Base-by-base conservation (phyloP, 192 early-diverging fungal genomes). In the Coemansia sp. region DNA sequence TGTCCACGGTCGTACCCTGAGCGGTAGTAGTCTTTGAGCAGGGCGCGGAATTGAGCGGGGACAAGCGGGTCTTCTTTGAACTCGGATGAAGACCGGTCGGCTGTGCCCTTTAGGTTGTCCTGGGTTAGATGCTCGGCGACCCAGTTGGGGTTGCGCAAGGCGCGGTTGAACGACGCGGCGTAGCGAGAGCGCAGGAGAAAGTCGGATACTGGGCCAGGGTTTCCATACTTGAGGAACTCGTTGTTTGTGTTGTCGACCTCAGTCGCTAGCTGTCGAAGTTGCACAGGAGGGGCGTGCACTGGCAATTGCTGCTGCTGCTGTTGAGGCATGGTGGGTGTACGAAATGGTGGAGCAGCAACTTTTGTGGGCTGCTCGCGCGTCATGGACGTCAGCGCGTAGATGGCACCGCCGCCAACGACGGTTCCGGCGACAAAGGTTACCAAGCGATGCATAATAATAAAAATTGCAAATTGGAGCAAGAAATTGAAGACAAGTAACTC, bases 1-100 rank as follows among this genome's bases (percentile, higher is more conserved):
- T 98, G 96, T 29, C 95, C 96, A 46, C 96, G 90, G 85, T 97
- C 95, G 82, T 91, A 96, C 18, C 93, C 92, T 13, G 90, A 90
- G 22, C 87, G 78, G 66, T 87, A 79, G 78, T 97, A 98, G 84
- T 98, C 95, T 22, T 78, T 67, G 44, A 96, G 83, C 34, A 84
- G 86, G 4, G 93, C 91, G 60, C 93, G 88, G 82, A 93, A 98
- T 36, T 80, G 79, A 11, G 71, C 67, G 16, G 95, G 95, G n/a
- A 97, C 87, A 0, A 65, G 63, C 0, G 65, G 24, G 64, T 98
- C 96, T 70, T 96, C 94, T 52, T 86, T 89, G 86, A 98, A 98
- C 11, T 70, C 73, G 3, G 94, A 94, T 61, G 71, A 72, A 29
- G 87, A 86, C 18, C 86, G 87, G 18, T 84, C 88, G 38, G 68